Conservation (phyloP, 2,329 filamentous ascomycete genomes). For the Claviceps sp. region DNA sequence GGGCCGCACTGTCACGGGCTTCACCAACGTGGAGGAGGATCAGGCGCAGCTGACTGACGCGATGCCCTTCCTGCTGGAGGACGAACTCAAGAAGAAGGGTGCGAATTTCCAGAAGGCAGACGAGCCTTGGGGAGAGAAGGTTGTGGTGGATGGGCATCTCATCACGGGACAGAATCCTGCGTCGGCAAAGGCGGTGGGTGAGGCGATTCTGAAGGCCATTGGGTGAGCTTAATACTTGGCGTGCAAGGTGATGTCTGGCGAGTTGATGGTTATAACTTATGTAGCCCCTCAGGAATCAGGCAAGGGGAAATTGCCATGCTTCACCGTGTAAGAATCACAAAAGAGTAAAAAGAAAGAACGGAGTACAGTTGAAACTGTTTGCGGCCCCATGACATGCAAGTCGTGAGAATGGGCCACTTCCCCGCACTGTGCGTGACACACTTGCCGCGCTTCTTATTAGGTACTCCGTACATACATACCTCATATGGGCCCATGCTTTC, state of each 20-base stretch:
- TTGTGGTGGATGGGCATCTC: slow-evolving; percentile 36
- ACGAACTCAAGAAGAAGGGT: slow-evolving; percentile 35
- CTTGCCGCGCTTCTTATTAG: too few relatives aligned
- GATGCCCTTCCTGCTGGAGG: slow-evolving; percentile 48
- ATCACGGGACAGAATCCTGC: slow-evolving; percentile 47
- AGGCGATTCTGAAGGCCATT: slow-evolving; percentile 36
- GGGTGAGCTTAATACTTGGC: slow-evolving; percentile 6
- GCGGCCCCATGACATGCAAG: too few relatives aligned
- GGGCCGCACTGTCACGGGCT: slow-evolving; percentile 46
- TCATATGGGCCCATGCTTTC: too few relatives aligned
- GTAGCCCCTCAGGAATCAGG: too few relatives aligned
- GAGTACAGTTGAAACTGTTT: too few relatives aligned
- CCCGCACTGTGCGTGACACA: too few relatives aligned
- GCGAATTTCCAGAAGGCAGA: slow-evolving; percentile 43
- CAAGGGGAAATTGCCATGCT: too few relatives aligned
- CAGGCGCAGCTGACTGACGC: slow-evolving; percentile 33
- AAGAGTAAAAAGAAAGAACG: neutral
- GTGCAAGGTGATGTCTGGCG: neutral
- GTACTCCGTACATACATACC: too few relatives aligned
- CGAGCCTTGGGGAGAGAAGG: slow-evolving; percentile 34
- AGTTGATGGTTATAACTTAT: too few relatives aligned
- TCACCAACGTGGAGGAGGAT: slow-evolving; percentile 44
- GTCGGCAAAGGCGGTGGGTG: slow-evolving; percentile 35
- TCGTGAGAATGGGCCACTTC: too few relatives aligned
- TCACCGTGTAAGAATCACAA: too few relatives aligned